Conservation (phyloP, 148 eudicot species). For the Fallopia convolvulus region DNA sequence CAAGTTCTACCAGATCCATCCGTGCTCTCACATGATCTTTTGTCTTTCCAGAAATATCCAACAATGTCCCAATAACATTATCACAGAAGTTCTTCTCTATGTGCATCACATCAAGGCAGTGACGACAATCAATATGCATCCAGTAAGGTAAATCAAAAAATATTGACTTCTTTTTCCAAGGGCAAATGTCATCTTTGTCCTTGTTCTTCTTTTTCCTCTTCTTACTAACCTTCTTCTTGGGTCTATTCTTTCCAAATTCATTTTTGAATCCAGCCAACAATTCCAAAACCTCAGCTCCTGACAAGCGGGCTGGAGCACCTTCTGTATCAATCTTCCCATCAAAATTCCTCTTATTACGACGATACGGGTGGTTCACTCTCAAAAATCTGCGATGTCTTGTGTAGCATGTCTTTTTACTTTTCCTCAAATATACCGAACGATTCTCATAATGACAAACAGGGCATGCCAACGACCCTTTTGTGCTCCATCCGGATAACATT, state of each 20-base stretch:
- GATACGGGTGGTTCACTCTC: not conserved
- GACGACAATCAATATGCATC: not conserved
- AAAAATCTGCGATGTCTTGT: not conserved
- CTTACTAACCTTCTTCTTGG: not conserved
- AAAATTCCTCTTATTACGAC: not conserved
- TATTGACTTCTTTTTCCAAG: not conserved
- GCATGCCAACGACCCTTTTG: too few species aligned
- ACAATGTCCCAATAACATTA: not conserved
- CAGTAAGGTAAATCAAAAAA: not conserved
- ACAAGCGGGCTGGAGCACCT: not conserved
- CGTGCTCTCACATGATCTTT: slow-evolving; percentile 9
- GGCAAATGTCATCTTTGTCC: not conserved
- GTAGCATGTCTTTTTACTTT: too few species aligned
- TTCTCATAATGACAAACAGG: too few species aligned
- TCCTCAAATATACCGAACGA: too few species aligned
- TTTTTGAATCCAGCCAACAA: too few species aligned
- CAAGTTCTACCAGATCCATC: not conserved
- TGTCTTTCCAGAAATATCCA: not conserved
- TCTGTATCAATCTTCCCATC: not conserved
- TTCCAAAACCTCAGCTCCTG: not conserved
- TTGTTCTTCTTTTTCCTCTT: too few species aligned
- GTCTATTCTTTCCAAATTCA: too few species aligned
- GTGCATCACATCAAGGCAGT: not conserved
- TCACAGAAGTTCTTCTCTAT: slow-evolving; percentile 1
- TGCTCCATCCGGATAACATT: too few species aligned